These are phyloP conservation scores for Aspergillus ochraceoroseus DNA, from an alignment of 2,329 filamentous ascomycete species.

Conservation along the genomic window DNA sequence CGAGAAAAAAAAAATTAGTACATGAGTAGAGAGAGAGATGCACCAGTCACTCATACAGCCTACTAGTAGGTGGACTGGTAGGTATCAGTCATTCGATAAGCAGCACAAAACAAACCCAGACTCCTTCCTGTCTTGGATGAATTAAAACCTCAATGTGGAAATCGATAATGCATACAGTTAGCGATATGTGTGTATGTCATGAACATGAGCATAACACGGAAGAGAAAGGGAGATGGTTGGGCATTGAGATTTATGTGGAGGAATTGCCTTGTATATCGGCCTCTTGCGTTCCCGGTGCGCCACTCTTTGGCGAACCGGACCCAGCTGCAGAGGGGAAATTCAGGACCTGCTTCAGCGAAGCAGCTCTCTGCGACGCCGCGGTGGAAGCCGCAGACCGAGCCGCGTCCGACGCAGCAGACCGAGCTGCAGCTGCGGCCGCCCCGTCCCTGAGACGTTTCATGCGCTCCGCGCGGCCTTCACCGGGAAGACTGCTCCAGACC, in stretches of 20 bases:
- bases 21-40: not conserved
- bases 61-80: too few species aligned
- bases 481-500: constrained; percentile 37
- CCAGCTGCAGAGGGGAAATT: constrained; percentile 5
- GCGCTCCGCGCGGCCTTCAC: constrained; percentile 37
- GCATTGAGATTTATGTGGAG: too few species aligned
- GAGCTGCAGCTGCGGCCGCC: constrained; percentile 20
- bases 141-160: too few species aligned
- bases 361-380: constrained; percentile 12
- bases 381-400: constrained; percentile 14
- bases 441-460: constrained; percentile 36
- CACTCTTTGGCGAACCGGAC: not conserved
- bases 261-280: too few species aligned
- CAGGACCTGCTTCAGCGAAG: constrained; percentile 7
- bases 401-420: constrained; percentile 5
- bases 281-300: not conserved
- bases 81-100: too few species aligned
- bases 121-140: too few species aligned
- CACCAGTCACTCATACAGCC: too few species aligned
- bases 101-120: too few species aligned
- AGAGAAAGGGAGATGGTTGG: too few species aligned
- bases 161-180: too few species aligned
- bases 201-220: too few species aligned
- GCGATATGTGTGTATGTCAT: too few species aligned
- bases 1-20: not conserved